Conservation (phyloP, 2,329 filamentous ascomycete genomes). For the Ophiosphaerella narmari region DNA sequence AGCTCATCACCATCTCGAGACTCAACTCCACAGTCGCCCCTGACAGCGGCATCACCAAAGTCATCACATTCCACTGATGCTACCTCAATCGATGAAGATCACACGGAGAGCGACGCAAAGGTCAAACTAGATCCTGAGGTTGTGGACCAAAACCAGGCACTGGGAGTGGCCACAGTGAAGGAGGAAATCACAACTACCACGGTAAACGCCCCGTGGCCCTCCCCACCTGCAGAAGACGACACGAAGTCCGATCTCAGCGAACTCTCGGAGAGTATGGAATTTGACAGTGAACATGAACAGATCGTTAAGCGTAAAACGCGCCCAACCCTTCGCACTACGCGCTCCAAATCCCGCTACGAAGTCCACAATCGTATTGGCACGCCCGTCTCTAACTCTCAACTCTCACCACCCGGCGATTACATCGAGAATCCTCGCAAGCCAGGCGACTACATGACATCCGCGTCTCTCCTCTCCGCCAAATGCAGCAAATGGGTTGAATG, state of each 20-base stretch:
- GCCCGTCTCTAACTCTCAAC: slow-evolving; percentile 27
- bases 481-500: slow-evolving; percentile 86
- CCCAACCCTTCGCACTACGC: slow-evolving; percentile 38
- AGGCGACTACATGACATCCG: slow-evolving; percentile 75
- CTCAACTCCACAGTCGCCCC: slow-evolving; percentile 35
- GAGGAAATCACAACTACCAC: slow-evolving; percentile 33
- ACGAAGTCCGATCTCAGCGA: slow-evolving; percentile 47
- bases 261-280: slow-evolving; percentile 43
- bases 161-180: slow-evolving; percentile 38
- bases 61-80: slow-evolving; percentile 45
- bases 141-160: slow-evolving; percentile 24
- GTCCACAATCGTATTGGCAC: slow-evolving; percentile 33
- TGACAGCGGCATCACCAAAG: slow-evolving; percentile 35
- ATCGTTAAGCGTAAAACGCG: slow-evolving; percentile 44
- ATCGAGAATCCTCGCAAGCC: slow-evolving; percentile 42
- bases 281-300: slow-evolving; percentile 44
- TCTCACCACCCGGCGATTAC: slow-evolving; percentile 24
- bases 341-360: slow-evolving; percentile 40
- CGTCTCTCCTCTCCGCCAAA: slow-evolving; percentile 74
- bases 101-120: slow-evolving; percentile 13
- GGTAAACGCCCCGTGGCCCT: slow-evolving; percentile 35
- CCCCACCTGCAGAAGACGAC: slow-evolving; percentile 36
- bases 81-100: slow-evolving; percentile 45
- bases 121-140: slow-evolving; percentile 29
- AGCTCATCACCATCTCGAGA: slow-evolving; percentile 35